Percentiles rank a stretch among this genome's conserved stretches.
phyloP scores from a whole-genome alignment of 108 stramenopile species.

The Skeletonema costatum region DNA sequence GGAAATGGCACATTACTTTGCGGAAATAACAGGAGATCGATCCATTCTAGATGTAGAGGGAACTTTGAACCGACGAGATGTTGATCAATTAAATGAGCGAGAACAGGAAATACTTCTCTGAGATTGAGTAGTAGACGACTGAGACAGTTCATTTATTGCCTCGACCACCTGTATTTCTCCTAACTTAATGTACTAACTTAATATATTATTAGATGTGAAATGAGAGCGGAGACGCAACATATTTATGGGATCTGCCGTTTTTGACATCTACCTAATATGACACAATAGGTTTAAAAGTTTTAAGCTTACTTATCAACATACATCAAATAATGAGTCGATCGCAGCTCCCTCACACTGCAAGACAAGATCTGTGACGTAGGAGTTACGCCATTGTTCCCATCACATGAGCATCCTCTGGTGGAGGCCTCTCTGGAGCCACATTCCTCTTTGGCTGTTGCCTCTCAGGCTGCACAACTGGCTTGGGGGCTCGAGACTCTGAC shows the following conservation, averaged over 20 bases:
- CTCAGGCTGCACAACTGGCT: background rate
- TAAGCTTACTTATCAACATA: too few relatives aligned
- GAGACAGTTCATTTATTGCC: too few relatives aligned
- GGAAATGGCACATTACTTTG: slow-evolving; percentile 90
- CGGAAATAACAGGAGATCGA: slow-evolving; percentile 78
- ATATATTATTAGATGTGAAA: too few relatives aligned
- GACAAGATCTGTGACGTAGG: background rate
- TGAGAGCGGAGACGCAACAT: too few relatives aligned
- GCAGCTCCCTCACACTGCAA: too few relatives aligned
- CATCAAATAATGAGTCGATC: too few relatives aligned
- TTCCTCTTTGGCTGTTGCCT: slow-evolving; percentile 7
- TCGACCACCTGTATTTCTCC: too few relatives aligned
- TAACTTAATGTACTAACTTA: too few relatives aligned
- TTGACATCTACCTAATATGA: too few relatives aligned
- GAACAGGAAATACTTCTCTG: background rate
- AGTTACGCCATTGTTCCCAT: slow-evolving; percentile 47
- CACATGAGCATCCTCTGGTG: slow-evolving; percentile 43
- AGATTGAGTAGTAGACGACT: too few relatives aligned
- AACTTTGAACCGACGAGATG: slow-evolving; percentile 18
- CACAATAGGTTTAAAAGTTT: too few relatives aligned
- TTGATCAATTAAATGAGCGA: background rate
- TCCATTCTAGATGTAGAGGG: slow-evolving; percentile 73
- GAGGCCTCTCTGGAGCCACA: slow-evolving; percentile 24
- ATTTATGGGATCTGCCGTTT: too few relatives aligned
- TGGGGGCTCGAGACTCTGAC: background rate